A percentile compares a stretch with the other conserved stretches of the same genome.
Evolutionary conservation across 1,139 yeast species (phyloP).

Genomic region (Suhomyces taliae): DNA sequence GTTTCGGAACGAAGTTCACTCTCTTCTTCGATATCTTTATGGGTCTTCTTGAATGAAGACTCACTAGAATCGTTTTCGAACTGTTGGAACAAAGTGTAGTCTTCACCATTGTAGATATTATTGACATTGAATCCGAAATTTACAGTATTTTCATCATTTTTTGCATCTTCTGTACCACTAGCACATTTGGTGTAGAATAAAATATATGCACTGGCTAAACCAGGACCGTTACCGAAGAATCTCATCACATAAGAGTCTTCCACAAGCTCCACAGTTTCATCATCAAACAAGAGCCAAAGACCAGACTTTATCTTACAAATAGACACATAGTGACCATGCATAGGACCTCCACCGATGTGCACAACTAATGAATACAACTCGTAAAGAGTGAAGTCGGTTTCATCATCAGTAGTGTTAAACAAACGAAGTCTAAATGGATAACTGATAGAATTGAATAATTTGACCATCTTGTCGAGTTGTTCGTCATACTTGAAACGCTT

Average conservation of each 20-base stretch:
- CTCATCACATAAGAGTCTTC: conserved; percentile 80
- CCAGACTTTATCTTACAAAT: conserved; percentile 75
- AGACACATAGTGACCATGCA: conserved; percentile 94
- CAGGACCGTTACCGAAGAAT: conserved; percentile 87
- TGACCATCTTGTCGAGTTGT: conserved; percentile 75
- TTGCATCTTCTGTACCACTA: conserved; percentile 23
- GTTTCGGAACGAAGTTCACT: conserved; percentile 11
- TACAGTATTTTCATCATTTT: conserved; percentile 24
- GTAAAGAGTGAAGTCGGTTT: conserved; percentile 52
- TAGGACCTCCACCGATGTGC: conserved; percentile 97
- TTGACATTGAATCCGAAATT: conserved; percentile 39
- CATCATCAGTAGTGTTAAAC: conserved; percentile 64
- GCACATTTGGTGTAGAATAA: conserved; percentile 58
- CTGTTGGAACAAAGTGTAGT: conserved; percentile 12
- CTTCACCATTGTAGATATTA: conserved; percentile 33
- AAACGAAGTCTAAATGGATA: conserved; percentile 76
- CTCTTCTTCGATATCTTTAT: conserved; percentile 12
- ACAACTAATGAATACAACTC: conserved; percentile 86
- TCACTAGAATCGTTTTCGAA: conserved; percentile 9
- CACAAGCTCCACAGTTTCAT: conserved; percentile 89
- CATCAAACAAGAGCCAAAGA: conserved; percentile 93
- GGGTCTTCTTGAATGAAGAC: conserved; percentile 13
- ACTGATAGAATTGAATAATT: conserved; percentile 79
- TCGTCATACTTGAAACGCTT: conserved; percentile 93
- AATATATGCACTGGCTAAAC: conserved; percentile 89